Evolutionary conservation across 1,139 yeast genomes (phyloP), one percentile per base, ranked within the genome.

Genomic region (Protomyces inundatus): DNA sequence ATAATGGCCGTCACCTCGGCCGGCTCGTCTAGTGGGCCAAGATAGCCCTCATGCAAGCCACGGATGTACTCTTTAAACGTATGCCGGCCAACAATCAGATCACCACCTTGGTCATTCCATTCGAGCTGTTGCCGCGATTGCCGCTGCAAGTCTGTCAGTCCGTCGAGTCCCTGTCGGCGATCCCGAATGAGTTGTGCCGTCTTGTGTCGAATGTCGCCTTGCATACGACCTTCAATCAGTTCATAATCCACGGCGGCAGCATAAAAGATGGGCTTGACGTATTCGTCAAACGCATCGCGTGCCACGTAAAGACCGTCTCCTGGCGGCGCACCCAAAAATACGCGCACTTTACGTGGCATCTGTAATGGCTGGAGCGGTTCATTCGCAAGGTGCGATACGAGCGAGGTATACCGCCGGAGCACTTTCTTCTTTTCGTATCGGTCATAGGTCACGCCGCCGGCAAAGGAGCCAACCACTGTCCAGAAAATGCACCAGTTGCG

Each of bases 261-360:
- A 69, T 88, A 89, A 69, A 95, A 78, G 4, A 91, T 81, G 0
- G 98, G 98, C 76, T 64, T 93, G 70, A 91, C 81, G 73, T 84
- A 91, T 67, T 86, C 84, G 69, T 90, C 82, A 80, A 93, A 90
- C 65, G 87, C 82, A 66, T 81, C 81, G 75, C 88, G 74, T 16
- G 95, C 85, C 67, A 85, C 86, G 55, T 87, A 96, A 60, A 95
- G 77, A 71, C 85, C 90, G 73, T 93, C 98, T 70, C 90, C 88
- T 14, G 99, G 98, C 12, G 98, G 97, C 14, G 98, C 98, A 0
- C 97, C 96, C 66, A 91, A 82, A 72, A 86, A 91, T 0, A 95
- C 84, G 0, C 90, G 85, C 64, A 95, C 78, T 70, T 86, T 88
- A 62, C 98, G 80, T 1, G 97, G 91, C 40, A 82, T 72, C 45